phyloP scores from a whole-genome alignment of 768 basidiomycete genomes.

The Leccinum incarnatum region DNA sequence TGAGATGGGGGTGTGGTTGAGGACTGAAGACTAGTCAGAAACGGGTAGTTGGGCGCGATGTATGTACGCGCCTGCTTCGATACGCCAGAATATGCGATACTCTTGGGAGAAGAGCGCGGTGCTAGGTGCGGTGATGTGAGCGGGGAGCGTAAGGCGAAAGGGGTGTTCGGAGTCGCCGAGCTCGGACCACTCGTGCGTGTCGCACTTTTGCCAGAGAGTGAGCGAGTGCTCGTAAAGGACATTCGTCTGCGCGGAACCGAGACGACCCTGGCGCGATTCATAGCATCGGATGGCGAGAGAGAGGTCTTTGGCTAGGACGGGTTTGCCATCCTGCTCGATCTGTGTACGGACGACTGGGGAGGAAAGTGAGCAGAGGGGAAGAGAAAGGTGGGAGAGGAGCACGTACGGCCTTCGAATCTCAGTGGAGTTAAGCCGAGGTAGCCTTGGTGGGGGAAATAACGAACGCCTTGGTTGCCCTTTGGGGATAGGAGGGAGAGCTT shows the following conservation, averaged over 20 bases:
- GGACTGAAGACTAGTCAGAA: conserved; percentile 43
- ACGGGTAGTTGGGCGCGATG: conserved; percentile 1
- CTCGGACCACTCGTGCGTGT: conserved; percentile 52
- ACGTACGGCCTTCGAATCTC: conserved; percentile 72
- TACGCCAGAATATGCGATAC: conserved; percentile 77
- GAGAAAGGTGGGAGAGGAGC: conserved; percentile 1
- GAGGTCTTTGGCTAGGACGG: conserved; percentile 62
- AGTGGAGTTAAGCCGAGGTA: conserved; percentile 80
- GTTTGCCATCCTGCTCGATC: conserved; percentile 67
- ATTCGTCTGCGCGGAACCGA: conserved; percentile 56
- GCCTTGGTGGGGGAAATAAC: conserved; percentile 73
- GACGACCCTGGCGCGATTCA: conserved; percentile 66
- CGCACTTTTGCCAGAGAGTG: conserved; percentile 67
- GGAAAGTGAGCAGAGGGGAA: background rate
- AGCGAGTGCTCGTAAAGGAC: conserved; percentile 66
- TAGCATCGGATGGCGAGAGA: conserved; percentile 81
- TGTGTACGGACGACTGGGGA: conserved; percentile 63
- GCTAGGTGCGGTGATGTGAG: conserved; percentile 60
- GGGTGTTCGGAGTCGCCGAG: conserved; percentile 66
- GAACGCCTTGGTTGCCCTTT: conserved; percentile 67
- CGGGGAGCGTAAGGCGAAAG: conserved; percentile 69
- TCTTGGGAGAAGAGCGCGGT: conserved; percentile 66
- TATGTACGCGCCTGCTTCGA: conserved; percentile 69
- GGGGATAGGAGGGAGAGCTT: conserved; percentile 63
- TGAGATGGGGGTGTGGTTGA: conserved; percentile 61